Percentiles rank a stretch among this genome's conserved stretches.
phyloP scores from a whole-genome alignment of 148 eudicot genomes.

The Chenopodium quinoa region DNA sequence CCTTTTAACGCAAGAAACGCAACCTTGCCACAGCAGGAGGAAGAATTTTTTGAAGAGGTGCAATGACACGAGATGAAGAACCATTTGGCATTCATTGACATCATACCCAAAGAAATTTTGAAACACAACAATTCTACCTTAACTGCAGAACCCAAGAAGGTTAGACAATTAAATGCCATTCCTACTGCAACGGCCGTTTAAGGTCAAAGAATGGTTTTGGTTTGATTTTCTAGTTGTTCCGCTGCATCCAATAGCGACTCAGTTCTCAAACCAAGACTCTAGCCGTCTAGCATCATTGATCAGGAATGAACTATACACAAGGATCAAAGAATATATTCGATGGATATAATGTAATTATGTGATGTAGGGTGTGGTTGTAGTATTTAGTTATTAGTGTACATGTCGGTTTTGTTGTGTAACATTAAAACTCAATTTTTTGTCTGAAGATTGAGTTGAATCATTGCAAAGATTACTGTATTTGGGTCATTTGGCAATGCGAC shows the following conservation, averaged over 20 bases:
- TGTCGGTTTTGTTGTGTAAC: neutral
- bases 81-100: neutral
- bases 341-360: neutral
- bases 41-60: conserved; percentile 47
- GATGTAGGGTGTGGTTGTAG: neutral
- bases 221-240: neutral
- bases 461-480: neutral
- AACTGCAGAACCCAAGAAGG: neutral
- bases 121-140: neutral
- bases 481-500: neutral
- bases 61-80: conserved; percentile 22
- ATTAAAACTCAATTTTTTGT: neutral
- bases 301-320: neutral
- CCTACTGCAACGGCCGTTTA: neutral
- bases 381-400: neutral
- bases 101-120: neutral
- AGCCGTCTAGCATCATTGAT: neutral
- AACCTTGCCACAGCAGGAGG: conserved; percentile 38
- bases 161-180: neutral
- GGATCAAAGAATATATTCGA: neutral
- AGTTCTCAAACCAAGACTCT: neutral
- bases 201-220: neutral
- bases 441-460: neutral
- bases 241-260: neutral
- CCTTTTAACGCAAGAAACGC: conserved; percentile 30